phyloP scores from a whole-genome alignment of 805 yeast species.

The Suhomyces tanzawaensis region DNA sequence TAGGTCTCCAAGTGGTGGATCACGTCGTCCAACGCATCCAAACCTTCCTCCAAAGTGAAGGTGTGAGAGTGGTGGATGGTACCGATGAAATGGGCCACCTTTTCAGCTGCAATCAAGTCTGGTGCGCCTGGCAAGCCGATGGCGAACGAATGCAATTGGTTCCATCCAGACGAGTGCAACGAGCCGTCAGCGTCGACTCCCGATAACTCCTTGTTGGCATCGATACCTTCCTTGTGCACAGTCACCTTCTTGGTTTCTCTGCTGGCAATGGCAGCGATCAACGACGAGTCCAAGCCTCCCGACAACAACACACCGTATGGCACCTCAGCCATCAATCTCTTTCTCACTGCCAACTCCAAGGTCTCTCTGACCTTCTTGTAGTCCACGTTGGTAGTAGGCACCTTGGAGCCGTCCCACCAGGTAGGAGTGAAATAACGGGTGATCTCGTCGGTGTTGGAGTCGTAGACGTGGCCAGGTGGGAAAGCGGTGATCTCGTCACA shows the following conservation, averaged over 20 bases:
- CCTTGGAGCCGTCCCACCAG: conserved; percentile 85
- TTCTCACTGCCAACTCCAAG: conserved; percentile 93
- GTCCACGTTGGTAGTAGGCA: conserved; percentile 79
- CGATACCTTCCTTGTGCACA: conserved; percentile 46
- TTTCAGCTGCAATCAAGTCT: conserved; percentile 92
- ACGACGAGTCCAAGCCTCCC: conserved; percentile 96
- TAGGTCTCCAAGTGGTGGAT: conserved; percentile 95
- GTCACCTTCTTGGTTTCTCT: conserved; percentile 87
- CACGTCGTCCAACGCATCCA: conserved; percentile 92
- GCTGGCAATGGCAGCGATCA: conserved; percentile 96
- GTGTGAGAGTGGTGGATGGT: conserved; percentile 97
- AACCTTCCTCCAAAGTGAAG: conserved; percentile 94
- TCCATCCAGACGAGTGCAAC: conserved; percentile 72
- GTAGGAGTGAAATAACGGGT: conserved; percentile 88
- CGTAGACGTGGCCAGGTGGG: conserved; percentile 99
- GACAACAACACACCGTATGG: conserved; percentile 97
- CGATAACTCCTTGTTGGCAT: conserved; percentile 70
- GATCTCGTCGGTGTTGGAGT: conserved; percentile 80
- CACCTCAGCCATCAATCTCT: conserved; percentile 99
- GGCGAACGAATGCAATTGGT: conserved; percentile 91
- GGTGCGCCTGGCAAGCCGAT: conserved; percentile 98
- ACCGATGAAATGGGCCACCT: conserved; percentile 94
- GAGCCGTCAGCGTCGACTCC: conserved; percentile 92
- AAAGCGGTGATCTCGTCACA: conserved; percentile 90
- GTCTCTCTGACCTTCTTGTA: conserved; percentile 68